Conservation (phyloP, 2,329 filamentous ascomycete genomes). For the Juglanconis sp. region DNA sequence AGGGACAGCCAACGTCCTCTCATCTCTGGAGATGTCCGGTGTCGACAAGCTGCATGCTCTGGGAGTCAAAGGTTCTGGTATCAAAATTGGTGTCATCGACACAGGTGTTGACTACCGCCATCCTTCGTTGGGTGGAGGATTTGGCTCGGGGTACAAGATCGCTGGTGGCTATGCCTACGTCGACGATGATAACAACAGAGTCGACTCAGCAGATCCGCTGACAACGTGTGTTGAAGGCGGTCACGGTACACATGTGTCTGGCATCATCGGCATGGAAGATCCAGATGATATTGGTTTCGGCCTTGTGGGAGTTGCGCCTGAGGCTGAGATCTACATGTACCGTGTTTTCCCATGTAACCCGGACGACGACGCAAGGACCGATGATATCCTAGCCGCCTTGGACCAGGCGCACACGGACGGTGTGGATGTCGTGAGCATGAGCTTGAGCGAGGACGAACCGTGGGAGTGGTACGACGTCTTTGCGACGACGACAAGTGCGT, state of each 20-base stretch:
- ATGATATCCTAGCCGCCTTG: constrained; percentile 27
- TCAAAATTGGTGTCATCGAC: constrained; percentile 32
- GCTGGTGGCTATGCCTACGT: constrained; percentile 9
- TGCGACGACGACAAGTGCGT: background rate
- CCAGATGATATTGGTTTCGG: constrained; percentile 1
- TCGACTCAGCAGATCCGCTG: constrained; percentile 4
- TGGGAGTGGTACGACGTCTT: constrained; percentile 18
- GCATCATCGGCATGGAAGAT: constrained; percentile 12
- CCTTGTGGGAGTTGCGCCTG: constrained; percentile 9
- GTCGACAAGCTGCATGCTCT: constrained; percentile 27
- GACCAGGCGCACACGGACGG: constrained; percentile 24
- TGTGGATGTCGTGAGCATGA: constrained; percentile 28
- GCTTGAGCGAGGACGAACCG: constrained; percentile 19
- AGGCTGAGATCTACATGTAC: constrained; percentile 13
- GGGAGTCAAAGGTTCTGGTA: constrained; percentile 30
- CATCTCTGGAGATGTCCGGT: background rate
- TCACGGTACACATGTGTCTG: constrained; percentile 19
- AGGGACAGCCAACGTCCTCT: background rate
- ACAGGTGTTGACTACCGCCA: constrained; percentile 39
- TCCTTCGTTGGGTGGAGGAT: constrained; percentile 38
- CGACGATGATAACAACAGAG: background rate
- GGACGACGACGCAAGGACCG: background rate
- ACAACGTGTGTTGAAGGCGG: constrained; percentile 2
- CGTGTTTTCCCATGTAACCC: constrained; percentile 7
- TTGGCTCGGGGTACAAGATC: constrained; percentile 25